Base-by-base conservation (phyloP, 2,329 filamentous ascomycete genomes). In the Colletotrichum scovillei region DNA sequence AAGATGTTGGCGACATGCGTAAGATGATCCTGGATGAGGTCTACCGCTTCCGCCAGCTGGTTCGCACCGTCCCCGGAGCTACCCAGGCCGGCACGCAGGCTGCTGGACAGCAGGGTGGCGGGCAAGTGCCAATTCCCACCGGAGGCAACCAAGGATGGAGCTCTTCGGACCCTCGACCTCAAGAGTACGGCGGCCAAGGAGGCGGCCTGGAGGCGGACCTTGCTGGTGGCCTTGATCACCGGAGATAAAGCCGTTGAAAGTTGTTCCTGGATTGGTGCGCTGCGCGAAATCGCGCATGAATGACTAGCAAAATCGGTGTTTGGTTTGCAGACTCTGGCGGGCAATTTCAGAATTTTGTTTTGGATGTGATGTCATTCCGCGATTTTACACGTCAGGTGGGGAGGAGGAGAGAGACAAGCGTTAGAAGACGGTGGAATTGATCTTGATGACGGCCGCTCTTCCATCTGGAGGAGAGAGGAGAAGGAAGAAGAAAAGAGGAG, bases 11-110 rank as follows among this genome's bases (percentile, higher is more conserved):
- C 26, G 94, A 98, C 78, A 98, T 99, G 95, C 94, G 97, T 81
- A 92, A 92, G 84, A 97, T 98, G 94, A 99, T 99, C 76, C 88
- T 98, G 73, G 93, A 96, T n/a, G 97, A 99, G 84, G 97, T 99
- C 62, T 88, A 91, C 80, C 89, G 92, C 76, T 99, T 99, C 91
- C 91, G 97, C 75, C 88, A 90, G 80, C 78, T 82, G 38, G 89
- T 91, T 14, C 86, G 89, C 63, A 90, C 86, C 28, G 86, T 84
- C 0, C 86, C 88, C 9, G 86, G 84, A 22, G 73, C 78, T 12
- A 78, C 73, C 32, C 78, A 78, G 58, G 78, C 77, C 19, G 79
- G 77, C 19, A 78, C 77, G 63, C 79, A 78, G 26, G 78, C 76
- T 26, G 82, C 79, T 42, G 62, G 62, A 22, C 84, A 79, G 35